Evolutionary conservation across 2,329 filamentous ascomycete species (phyloP).

Genomic region (Monilinia fructigena): DNA sequence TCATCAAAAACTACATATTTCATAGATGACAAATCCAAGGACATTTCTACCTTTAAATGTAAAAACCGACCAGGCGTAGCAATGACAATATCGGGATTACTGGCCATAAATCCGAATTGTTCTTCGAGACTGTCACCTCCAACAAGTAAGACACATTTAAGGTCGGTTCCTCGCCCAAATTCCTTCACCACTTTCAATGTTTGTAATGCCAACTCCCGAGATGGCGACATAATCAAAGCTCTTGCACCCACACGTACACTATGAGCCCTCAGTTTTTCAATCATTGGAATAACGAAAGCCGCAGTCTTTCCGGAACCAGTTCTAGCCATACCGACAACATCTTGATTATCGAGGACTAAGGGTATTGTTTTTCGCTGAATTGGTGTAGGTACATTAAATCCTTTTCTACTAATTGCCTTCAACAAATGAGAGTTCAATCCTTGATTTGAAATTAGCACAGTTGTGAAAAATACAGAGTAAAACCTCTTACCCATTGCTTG

Average conservation of each 20-base stretch:
- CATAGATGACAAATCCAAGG: constrained; percentile 83
- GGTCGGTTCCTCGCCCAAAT: constrained; percentile 82
- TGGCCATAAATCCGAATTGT: constrained; percentile 88
- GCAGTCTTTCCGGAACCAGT: constrained; percentile 99
- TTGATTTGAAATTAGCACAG: constrained; percentile 39
- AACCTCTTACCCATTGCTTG: constrained; percentile 79
- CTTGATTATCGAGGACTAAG: constrained; percentile 80
- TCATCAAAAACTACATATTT: constrained; percentile 97
- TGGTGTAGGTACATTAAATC: constrained; percentile 92
- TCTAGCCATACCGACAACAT: constrained; percentile 98
- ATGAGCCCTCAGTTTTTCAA: constrained; percentile 86
- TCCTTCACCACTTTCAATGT: constrained; percentile 97
- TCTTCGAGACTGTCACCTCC: constrained; percentile 95
- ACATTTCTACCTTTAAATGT: constrained; percentile 97
- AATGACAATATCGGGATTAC: constrained; percentile 96
- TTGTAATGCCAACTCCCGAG: constrained; percentile 89
- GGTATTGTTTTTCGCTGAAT: constrained; percentile 98
- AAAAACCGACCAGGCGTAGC: constrained; percentile 95
- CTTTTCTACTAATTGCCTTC: constrained; percentile 89
- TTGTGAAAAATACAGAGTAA: neutral
- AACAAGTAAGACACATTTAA: constrained; percentile 86
- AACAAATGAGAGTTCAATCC: constrained; percentile 78
- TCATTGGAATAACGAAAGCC: constrained; percentile 97
- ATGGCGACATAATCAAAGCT: constrained; percentile 86
- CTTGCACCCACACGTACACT: constrained; percentile 82